Evolutionary conservation across 1,284 basidiomycete genomes (phyloP).

Genomic region (Cryptococcus wingfieldii): DNA sequence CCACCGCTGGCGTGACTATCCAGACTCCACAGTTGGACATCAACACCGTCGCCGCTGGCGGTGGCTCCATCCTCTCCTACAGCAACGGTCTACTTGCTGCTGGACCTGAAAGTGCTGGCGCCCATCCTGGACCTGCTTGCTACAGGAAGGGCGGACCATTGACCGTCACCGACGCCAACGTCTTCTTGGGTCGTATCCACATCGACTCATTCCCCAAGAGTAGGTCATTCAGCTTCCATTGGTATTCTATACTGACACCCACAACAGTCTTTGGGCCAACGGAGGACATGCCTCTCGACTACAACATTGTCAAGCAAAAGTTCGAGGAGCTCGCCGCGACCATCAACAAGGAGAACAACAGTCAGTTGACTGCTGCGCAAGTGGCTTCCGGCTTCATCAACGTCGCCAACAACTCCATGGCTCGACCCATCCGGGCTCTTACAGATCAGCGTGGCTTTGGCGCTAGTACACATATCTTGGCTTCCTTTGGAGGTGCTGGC

Average conservation of each 20-base stretch:
- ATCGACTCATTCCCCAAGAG: constrained; percentile 58
- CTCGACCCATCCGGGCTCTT: constrained; percentile 55
- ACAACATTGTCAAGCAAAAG: constrained; percentile 40
- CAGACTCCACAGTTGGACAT: constrained; percentile 36
- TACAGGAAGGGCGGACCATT: constrained; percentile 49
- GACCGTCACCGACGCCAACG: constrained; percentile 50
- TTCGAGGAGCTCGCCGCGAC: constrained; percentile 49
- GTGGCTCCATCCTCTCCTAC: constrained; percentile 46
- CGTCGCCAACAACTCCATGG: constrained; percentile 44
- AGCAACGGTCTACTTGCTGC: constrained; percentile 41
- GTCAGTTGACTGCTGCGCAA: constrained; percentile 26
- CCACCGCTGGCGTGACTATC: constrained; percentile 64
- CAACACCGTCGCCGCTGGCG: constrained; percentile 49
- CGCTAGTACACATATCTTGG: constrained; percentile 31
- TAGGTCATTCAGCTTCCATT: constrained; percentile 7
- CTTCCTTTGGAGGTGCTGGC: constrained; percentile 44
- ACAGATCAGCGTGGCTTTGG: constrained; percentile 41
- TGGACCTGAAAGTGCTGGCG: constrained; percentile 34
- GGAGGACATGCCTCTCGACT: constrained; percentile 53
- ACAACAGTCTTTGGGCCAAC: constrained; percentile 51
- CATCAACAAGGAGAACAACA: constrained; percentile 47
- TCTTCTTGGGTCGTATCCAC: constrained; percentile 46
- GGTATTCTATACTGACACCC: constrained; percentile 7
- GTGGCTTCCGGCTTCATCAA: constrained; percentile 39
- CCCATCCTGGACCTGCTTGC: constrained; percentile 41